Percentiles rank a stretch among this genome's conserved stretches.
Evolutionary conservation across 2,329 filamentous ascomycete species (phyloP).

Genomic region (Fusarium abutilonis): DNA sequence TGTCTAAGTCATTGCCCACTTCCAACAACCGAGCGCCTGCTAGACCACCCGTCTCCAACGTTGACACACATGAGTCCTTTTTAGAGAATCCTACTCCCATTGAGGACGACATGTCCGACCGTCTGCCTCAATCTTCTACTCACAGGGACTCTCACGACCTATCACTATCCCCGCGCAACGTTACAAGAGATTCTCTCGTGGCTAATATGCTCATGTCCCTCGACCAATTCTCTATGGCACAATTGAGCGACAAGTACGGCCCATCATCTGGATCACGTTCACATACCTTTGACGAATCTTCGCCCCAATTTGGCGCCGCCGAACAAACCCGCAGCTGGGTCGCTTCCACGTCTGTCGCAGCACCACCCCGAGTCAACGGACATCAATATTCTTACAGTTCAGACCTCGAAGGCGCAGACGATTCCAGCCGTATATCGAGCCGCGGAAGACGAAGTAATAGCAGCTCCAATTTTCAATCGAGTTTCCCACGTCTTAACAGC

Average conservation of each 20-base stretch:
- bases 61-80: constrained; percentile 45
- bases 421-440: constrained; percentile 63
- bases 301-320: constrained; percentile 41
- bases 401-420: constrained; percentile 66
- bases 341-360: constrained; percentile 41
- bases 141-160: constrained; percentile 83
- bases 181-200: constrained; percentile 89
- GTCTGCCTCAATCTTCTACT: constrained; percentile 41
- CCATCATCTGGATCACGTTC: constrained; percentile 36
- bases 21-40: constrained; percentile 42
- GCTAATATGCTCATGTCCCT: constrained; percentile 95
- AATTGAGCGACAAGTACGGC: constrained; percentile 47
- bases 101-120: constrained; percentile 46
- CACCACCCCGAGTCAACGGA: constrained; percentile 42
- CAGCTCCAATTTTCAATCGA: constrained; percentile 75
- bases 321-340: constrained; percentile 51
- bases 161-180: constrained; percentile 77
- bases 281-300: constrained; percentile 45
- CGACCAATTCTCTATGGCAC: constrained; percentile 77
- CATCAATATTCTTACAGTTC: constrained; percentile 68
- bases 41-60: constrained; percentile 37
- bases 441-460: constrained; percentile 80
- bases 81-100: constrained; percentile 46
- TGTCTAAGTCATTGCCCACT: constrained; percentile 40
- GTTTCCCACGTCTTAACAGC: constrained; percentile 70